Evolutionary conservation across 2,329 filamentous ascomycete species (phyloP), one percentile per base, ranked within the genome.

Genomic region (Aspergillus sp.): DNA sequence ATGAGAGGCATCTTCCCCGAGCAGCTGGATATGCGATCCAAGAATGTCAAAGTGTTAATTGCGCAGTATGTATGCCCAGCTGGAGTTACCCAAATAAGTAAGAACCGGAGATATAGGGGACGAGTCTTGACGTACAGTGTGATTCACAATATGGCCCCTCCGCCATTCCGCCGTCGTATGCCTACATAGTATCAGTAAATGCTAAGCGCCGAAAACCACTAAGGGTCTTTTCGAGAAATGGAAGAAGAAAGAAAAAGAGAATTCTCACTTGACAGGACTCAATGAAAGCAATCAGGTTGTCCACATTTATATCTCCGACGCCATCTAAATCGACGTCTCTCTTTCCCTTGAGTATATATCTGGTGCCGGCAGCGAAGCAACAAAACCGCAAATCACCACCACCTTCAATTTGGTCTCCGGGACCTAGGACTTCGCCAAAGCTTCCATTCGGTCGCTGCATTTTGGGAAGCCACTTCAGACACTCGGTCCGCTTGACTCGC

Each of bases 11-110:
- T 61, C n/a, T 53, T 46, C 56, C 55, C 62, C 33, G 56, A 60
- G 23, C 70, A 68, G 54, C 77, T 71, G 1, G 79, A 75, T 1
- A 89, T 80, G 11, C 86, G 84, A 59, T 86, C 84, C n/a, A 97
- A 80, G 50, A 97, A 84, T 2, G 86, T 84, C 5, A 98, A 79
- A 4, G 91, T 89, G 11, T 86, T 87, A 54, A 97, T 83, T 7
- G 89, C 92, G 73, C 92, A 97, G 78, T 93, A 97, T 9, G 91
- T 92, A 73, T 96, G 93, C 19, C 95, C 95, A 65, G 91, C 90
- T 92, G 61, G 27, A 37, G 35, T n/a, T 15, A 11, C 31, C 57
- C 52, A 31, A 31, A 59, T 60, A 67, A 61, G 63, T 51, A 62
- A 45, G 59, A 53, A 35, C 47, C 47, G 15, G 31, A 44, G 41